A percentile compares a stretch with the other conserved stretches of the same genome.
Evolutionary conservation across 2,329 filamentous ascomycete genomes (phyloP).

Genomic region (Zasmidium citrigriseum): DNA sequence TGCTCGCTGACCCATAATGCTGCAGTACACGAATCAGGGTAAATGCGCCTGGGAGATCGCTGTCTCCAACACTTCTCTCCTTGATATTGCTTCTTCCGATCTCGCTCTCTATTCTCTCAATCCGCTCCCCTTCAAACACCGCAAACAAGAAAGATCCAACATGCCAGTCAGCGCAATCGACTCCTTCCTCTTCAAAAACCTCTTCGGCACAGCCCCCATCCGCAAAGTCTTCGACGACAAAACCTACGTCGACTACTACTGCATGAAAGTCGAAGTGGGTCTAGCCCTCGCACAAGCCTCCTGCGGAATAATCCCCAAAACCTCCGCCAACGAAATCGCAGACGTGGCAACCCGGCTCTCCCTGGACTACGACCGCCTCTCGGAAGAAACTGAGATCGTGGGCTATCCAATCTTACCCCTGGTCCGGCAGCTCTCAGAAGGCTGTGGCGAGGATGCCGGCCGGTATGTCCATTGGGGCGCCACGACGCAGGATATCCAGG

Average conservation of each 20-base stretch:
- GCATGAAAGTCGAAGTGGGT: slow-evolving; percentile 27
- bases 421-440: slow-evolving; percentile 30
- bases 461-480: slow-evolving; percentile 36
- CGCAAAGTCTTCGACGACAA: slow-evolving; percentile 24
- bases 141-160: slow-evolving; percentile 1
- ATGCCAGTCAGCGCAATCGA: slow-evolving; percentile 30
- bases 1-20: neutral
- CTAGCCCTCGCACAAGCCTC: slow-evolving; percentile 26
- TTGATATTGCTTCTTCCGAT: neutral
- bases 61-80: neutral
- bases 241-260: slow-evolving; percentile 20
- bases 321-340: slow-evolving; percentile 26
- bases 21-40: neutral
- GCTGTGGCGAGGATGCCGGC: slow-evolving; percentile 27
- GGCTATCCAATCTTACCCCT: slow-evolving; percentile 36
- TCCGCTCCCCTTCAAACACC: too few species aligned
- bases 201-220: slow-evolving; percentile 23
- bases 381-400: slow-evolving; percentile 31
- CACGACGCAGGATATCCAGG: slow-evolving; percentile 35
- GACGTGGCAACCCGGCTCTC: slow-evolving; percentile 8
- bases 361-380: slow-evolving; percentile 26
- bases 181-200: slow-evolving; percentile 26
- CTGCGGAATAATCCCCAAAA: slow-evolving; percentile 27
- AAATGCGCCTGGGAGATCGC: neutral
- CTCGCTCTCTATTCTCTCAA: neutral